A percentile compares a stretch with the other conserved stretches of the same genome.
Conservation (phyloP, 2,329 filamentous ascomycete genomes). For the Fusarium brevicatenulatum region DNA sequence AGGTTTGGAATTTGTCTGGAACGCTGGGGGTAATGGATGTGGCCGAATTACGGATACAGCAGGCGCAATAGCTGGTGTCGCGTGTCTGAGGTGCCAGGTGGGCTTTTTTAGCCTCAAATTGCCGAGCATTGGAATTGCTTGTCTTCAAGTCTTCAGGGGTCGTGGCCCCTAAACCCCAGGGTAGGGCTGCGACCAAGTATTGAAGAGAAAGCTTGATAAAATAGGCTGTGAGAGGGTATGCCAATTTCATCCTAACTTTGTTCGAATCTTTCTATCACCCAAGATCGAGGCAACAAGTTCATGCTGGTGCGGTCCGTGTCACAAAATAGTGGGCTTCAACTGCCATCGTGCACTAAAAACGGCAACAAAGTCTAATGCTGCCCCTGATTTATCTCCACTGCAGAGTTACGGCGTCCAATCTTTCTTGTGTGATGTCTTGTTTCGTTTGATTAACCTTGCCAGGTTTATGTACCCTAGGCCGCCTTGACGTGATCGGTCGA, state of each 20-base stretch:
- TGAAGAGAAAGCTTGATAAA: neutral
- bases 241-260: neutral
- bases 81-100: conserved; percentile 26
- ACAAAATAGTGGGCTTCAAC: conserved; percentile 31
- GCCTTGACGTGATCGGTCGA: conserved; percentile 32
- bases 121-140: conserved; percentile 40
- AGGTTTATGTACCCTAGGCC: conserved; percentile 17
- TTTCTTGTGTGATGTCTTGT: conserved; percentile 24
- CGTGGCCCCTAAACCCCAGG: conserved; percentile 22
- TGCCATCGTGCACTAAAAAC: conserved; percentile 39
- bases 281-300: neutral
- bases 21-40: conserved; percentile 25
- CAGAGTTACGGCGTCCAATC: conserved; percentile 25
- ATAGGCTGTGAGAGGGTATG: neutral
- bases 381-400: conserved; percentile 33
- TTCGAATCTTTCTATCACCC: neutral
- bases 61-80: conserved; percentile 30
- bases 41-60: neutral
- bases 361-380: conserved; percentile 28
- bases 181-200: neutral
- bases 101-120: conserved; percentile 35
- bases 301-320: conserved; percentile 33
- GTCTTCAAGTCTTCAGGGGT: conserved; percentile 36
- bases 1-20: conserved; percentile 31
- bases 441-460: conserved; percentile 37